Percentiles rank a stretch among this genome's conserved stretches.
Evolutionary conservation across 345 rosid species (phyloP).

Genomic region (Physaria fendleri): DNA sequence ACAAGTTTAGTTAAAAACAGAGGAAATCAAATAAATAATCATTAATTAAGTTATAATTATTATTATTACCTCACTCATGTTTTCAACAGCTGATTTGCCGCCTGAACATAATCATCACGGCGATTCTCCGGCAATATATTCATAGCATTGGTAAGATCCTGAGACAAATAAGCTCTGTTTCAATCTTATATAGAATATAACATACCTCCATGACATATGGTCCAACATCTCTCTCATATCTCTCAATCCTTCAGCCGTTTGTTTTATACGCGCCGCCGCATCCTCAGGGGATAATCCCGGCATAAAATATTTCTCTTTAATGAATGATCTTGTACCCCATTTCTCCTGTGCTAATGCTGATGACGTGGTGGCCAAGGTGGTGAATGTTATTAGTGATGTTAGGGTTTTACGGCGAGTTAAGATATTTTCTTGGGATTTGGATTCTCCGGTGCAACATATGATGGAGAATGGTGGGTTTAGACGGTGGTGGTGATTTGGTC

Average conservation of each 20-base stretch:
- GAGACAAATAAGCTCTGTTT: slow-evolving; percentile 69
- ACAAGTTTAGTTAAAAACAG: no score
- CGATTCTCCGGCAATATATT: slow-evolving; percentile 49
- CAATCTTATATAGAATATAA: slow-evolving; percentile 64
- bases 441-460: slow-evolving; percentile 24
- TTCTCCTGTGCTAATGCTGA: slow-evolving; percentile 51
- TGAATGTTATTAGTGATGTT: slow-evolving; percentile 28
- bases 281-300: slow-evolving; percentile 76
- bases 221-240: slow-evolving; percentile 81
- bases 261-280: slow-evolving; percentile 74
- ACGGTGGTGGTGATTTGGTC: slow-evolving; percentile 13
- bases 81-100: slow-evolving; percentile 69
- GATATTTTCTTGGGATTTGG: slow-evolving; percentile 23
- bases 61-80: slow-evolving; percentile 87
- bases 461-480: slow-evolving; percentile 16
- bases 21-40: no score
- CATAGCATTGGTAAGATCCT: slow-evolving; percentile 73
- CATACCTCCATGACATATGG: slow-evolving; percentile 87
- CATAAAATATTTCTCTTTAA: slow-evolving; percentile 56
- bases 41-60: neutral
- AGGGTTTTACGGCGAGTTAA: slow-evolving; percentile 38
- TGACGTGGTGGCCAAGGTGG: slow-evolving; percentile 34
- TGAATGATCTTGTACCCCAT: slow-evolving; percentile 77
- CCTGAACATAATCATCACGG: slow-evolving; percentile 49
- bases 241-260: slow-evolving; percentile 82